Evolutionary conservation across 208 protist genomes (phyloP), one percentile per base, ranked within the genome.

Genomic region (Acanthamoeba triangularis): DNA sequence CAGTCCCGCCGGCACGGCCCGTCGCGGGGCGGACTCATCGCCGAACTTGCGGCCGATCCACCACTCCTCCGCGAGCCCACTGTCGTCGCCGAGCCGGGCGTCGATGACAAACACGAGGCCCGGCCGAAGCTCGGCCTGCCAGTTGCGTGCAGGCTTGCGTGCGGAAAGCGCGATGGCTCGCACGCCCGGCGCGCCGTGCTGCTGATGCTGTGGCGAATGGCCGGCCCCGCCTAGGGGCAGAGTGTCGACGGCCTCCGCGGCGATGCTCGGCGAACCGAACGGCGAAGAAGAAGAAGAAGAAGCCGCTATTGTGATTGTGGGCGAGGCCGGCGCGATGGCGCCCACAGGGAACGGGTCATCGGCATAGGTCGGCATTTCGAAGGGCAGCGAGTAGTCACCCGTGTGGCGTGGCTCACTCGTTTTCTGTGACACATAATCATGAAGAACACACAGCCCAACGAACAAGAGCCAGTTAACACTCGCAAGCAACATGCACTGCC

Each of bases 61-160:
- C 74, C 74, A 82, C 41, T 82, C 74, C 74, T 52, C 74, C 41
- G 8, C 74, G 41, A 28, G 14, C n/a, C 67, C 67, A 37, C 10
- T 2, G 8, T 7, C 41, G 37, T 8, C 23, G 41, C 6, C 20
- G 7, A 82, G 74, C 35, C 41, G 5, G 35, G 74, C 74, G 11
- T 82, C 74, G 37, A 52, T 13, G 28, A 54, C 74, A 37, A 82
- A 82, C 0, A 82, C 74, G 37, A 54, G 74, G 33, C 74, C 74
- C 18, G 74, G 74, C 8, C 74, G 74, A 7, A 82, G 74, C 74
- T 82, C 41, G 74, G 74, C 74, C 18, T 82, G 74, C 74, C 74
- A 82, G 33, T 41, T 49, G 33, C 37, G 74, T 0, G 74, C 33
- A 3, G 74, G 74, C 37, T 13, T 13, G 74, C 41, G 74, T 18